Evolutionary conservation across 306 rosid genomes (phyloP).

Genomic region (Ziziphus jujuba): DNA sequence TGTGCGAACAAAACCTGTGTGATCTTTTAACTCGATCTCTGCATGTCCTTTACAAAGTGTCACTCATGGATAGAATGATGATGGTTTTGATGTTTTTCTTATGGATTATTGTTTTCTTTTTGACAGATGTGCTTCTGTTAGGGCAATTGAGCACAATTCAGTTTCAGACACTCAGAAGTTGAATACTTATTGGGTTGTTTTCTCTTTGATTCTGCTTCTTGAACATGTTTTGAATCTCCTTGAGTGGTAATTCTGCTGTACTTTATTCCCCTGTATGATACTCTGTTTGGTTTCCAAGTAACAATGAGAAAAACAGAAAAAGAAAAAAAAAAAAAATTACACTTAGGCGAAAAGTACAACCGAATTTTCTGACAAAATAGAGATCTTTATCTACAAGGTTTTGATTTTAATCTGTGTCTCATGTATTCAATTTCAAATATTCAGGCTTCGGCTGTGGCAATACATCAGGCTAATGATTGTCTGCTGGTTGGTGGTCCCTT

Average conservation of each 20-base stretch:
- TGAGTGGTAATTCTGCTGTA: slow-evolving; percentile 36
- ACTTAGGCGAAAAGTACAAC: too few relatives aligned
- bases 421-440: slow-evolving; percentile 13
- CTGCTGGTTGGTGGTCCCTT: slow-evolving; percentile 41
- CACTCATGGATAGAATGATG: not conserved
- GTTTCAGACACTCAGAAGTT: slow-evolving; percentile 36
- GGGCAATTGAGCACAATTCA: slow-evolving; percentile 52
- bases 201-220: slow-evolving; percentile 46
- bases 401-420: not conserved
- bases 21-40: too few relatives aligned
- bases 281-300: not conserved
- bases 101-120: not conserved
- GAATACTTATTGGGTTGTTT: slow-evolving; percentile 61
- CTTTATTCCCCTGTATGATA: not conserved
- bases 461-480: slow-evolving; percentile 50
- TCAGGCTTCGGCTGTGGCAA: slow-evolving; percentile 52
- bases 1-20: not conserved
- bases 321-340: too few relatives aligned
- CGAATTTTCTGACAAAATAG: too few relatives aligned
- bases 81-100: slow-evolving; percentile 9
- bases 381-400: not conserved
- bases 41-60: not conserved
- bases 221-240: slow-evolving; percentile 46
- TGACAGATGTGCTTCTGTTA: slow-evolving; percentile 54
- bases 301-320: too few relatives aligned